Conservation (phyloP, 2,329 filamentous ascomycete genomes). For the Claviceps pusilla region DNA sequence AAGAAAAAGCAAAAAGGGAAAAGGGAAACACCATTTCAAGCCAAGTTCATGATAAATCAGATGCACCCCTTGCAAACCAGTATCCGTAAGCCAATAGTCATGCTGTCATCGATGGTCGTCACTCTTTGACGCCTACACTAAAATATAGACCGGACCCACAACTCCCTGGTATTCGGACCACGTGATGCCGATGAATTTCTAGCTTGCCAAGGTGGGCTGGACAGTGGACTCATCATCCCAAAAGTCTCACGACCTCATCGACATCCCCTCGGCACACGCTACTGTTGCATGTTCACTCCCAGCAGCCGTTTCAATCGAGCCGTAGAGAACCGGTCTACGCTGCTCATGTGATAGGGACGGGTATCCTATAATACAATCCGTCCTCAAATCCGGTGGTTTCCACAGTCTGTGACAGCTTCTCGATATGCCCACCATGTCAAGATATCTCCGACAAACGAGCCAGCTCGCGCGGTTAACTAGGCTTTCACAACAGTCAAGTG, state of each 20-base stretch:
- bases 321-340: slow-evolving; percentile 10
- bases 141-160: slow-evolving; percentile 1
- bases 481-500: slow-evolving; percentile 36
- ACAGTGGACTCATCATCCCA: slow-evolving; percentile 12
- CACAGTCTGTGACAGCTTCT: slow-evolving; percentile 17
- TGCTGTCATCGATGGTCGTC: slow-evolving; percentile 1
- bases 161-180: slow-evolving; percentile 6
- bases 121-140: background rate
- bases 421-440: slow-evolving; percentile 39
- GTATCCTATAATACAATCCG: slow-evolving; percentile 8
- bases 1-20: too few relatives aligned
- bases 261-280: slow-evolving; percentile 9
- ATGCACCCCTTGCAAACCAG: background rate
- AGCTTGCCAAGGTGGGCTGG: slow-evolving; percentile 8
- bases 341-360: slow-evolving; percentile 21
- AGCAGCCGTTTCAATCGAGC: slow-evolving; percentile 2
- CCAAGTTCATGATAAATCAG: background rate
- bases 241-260: slow-evolving; percentile 8
- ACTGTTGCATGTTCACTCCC: slow-evolving; percentile 8
- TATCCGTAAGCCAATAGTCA: background rate
- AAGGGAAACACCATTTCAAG: background rate
- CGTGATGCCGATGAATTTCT: slow-evolving; percentile 19
- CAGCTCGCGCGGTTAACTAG: slow-evolving; percentile 48
- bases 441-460: slow-evolving; percentile 50
- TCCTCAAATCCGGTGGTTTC: slow-evolving; percentile 19